Evolutionary conservation across 2,329 filamentous ascomycete species (phyloP), one percentile per base, ranked within the genome.

Genomic region (Scleromitrula shiraiana): DNA sequence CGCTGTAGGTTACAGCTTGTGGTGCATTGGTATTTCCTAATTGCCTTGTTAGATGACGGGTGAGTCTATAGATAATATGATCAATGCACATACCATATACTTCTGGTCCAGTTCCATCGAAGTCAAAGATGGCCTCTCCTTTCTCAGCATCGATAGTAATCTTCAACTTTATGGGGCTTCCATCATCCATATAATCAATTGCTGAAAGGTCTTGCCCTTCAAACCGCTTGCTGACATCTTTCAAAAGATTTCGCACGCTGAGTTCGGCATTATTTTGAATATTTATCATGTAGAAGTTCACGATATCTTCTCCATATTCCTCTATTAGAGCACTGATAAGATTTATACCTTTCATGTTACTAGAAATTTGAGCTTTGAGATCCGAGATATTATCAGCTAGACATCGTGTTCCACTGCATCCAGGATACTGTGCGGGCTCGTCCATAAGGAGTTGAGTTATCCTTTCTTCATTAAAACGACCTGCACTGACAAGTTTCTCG

Each of bases 101-200:
- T 65, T 93, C 85, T 0, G 83, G 80, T 0, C 87, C 87, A 0
- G 87, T 93, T 17, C 87, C 87, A 0, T 71, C 74, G 63, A 93
- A 85, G 65, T 93, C 81, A 60, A 93, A 94, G 0, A 84, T 69
- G 0, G 88, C 88, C 52, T 86, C 83, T 14, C 86, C 88, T 35
- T 84, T 81, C 0, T 80, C 73, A 0, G 77, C 76, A 59, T 91
- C 78, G 54, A 94, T 93, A 1, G 78, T 82, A 9, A 94, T 75
- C 52, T 80, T 83, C 6, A 94, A 74, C 43, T 76, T 72, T 59
- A 94, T 91, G 0, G 86, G 85, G 8, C 78, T 85, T 22, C 88
- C 88, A 58, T 94, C 88, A 57, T 94, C 88, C 85, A 94, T 93
- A 68, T 82, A 88, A 61, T 95, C 88, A 1, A 82, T 72, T 0